Evolutionary conservation across 495 filamentous ascomycete species (phyloP), one percentile per base, ranked within the genome.

Genomic region (Astrocystis sublimbata): DNA sequence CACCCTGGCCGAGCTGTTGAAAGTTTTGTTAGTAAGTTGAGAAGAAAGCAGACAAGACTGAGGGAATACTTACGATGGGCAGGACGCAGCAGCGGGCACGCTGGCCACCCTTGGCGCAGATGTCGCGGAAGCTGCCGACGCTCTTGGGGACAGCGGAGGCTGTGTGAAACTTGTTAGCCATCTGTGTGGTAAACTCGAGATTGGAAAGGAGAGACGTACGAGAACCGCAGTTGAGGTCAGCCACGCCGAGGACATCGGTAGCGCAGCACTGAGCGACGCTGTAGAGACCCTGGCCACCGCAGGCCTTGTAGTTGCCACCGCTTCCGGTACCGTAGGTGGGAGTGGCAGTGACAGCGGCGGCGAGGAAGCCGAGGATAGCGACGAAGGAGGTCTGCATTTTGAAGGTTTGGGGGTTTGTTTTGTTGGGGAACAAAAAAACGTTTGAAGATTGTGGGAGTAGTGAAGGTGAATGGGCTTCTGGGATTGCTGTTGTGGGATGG

Each of bases 241-340:
- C 76, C 47, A 80, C 62, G 53, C 73, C 73, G 36, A 80, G 75
- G 42, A 80, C 76, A 58, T 79, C 71, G 26, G 75, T 71, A 9
- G 75, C 75, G 58, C 78, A 80, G 73, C 78, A 80, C 30, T 68
- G 68, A 10, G 71, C 58, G 42, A 26, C 68, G 51, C 68, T 66
- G 58, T 58, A 58, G 41, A 68, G 57, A n/a, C 51, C 51, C 0
- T 30, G 6, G 6, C 7, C 26, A 24, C 31, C n/a, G 62, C 65
- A 65, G 30, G 46, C 19, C 6, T 1, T 2, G 21, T 58, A 43
- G 8, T 15, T n/a, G 28, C 24, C n/a, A 12, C 10, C 26, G 4
- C 17, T n/a, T 28, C 46, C 33, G 1, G 28, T 21, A 35, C 40
- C 49, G 36, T 64, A 52, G 35, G 58, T 60, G 31, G 60, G 60